Percentiles rank a stretch among this genome's conserved stretches.
These are phyloP conservation scores for Suhomyces kilbournensis DNA, from an alignment of 805 yeast genomes.

Conservation along the genomic window DNA sequence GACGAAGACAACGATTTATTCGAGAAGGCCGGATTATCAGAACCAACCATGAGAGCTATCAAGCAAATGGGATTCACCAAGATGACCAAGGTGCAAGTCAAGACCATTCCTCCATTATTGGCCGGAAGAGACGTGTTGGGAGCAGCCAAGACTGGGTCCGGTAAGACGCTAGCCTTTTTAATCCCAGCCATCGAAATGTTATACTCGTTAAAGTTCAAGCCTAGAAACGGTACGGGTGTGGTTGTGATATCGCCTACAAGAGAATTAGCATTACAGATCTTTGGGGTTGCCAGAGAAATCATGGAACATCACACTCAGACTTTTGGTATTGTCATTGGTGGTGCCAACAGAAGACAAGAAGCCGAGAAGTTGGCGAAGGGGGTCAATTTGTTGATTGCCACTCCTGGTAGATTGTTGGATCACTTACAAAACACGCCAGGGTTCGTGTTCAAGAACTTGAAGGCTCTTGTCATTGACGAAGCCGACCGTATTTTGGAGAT, in stretches of 20 bases:
- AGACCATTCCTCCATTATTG: constrained; percentile 92
- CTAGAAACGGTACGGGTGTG: constrained; percentile 98
- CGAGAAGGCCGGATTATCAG: constrained; percentile 59
- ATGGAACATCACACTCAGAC: constrained; percentile 91
- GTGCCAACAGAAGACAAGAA: constrained; percentile 96
- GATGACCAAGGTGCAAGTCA: constrained; percentile 93
- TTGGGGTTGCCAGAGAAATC: constrained; percentile 95
- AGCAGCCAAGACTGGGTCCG: constrained; percentile 99
- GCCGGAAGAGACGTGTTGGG: constrained; percentile 98
- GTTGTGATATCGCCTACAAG: constrained; percentile 95
- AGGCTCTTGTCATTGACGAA: constrained; percentile 93
- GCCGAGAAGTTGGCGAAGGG: constrained; percentile 94
- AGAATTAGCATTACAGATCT: constrained; percentile 95
- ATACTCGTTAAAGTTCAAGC: constrained; percentile 88
- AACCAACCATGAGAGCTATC: constrained; percentile 78
- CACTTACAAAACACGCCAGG: constrained; percentile 95
- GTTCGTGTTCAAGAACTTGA: constrained; percentile 89
- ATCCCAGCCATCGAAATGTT: constrained; percentile 94
- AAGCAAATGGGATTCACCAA: constrained; percentile 83
- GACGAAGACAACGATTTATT: constrained; percentile 32
- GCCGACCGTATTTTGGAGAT: constrained; percentile 97
- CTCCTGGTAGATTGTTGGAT: constrained; percentile 96
- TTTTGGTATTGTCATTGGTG: constrained; percentile 95
- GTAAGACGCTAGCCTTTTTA: constrained; percentile 93
- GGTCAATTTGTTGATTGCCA: constrained; percentile 89